Evolutionary conservation across 805 yeast species (phyloP), one percentile per base, ranked within the genome.

Genomic region (Metschnikowia baotianmanensis): DNA sequence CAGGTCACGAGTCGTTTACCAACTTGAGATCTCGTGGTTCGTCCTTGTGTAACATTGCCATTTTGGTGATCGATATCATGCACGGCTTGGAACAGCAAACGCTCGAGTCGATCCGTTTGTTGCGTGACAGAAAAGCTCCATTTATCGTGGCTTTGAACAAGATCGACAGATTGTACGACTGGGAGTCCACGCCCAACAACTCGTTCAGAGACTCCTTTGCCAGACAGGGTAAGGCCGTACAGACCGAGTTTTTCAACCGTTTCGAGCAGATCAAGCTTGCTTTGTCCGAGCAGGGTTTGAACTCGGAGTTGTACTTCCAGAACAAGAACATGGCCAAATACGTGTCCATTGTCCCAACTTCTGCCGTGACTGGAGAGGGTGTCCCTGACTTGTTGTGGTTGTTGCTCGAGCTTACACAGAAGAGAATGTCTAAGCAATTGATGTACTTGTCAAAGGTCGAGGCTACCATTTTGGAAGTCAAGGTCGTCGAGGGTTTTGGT

Each of bases 321-420:
- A 93, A 93, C 78, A 86, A 84, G 67, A 93, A 91, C 72, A 71
- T 91, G 77, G 71, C 97, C 42, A 88, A 89, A 64, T 88, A 83
- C 59, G 99, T 93, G 41, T 89, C 97, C 26, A 85, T 93, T 56
- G 96, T 93, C 32, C 99, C 99, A 55, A 93, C 99, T 15, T 91
- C 98, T 48, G 99, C 99, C 41, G 95, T 90, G 32, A 90, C 97
- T 11, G 99, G 99, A 65, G 99, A 93, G 71, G 99, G 99, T 86
- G 95, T 93, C 56, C 99, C 99, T 36, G 99, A 93, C 80, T 77
- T 93, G 71, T 79, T 93, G 60, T 89, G 96, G 91, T 77, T 93
- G 65, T 74, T 93, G 60, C 77, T 93, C 56, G 98, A 93, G 68
- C 78, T 93, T 58, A 93, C 99, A 12, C 98, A 93, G 71, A 86